A percentile compares a stretch with the other conserved stretches of the same genome.
These are phyloP conservation scores for Gossypium davidsonii DNA, from an alignment of 441 rosid genomes.

Conservation along the genomic window DNA sequence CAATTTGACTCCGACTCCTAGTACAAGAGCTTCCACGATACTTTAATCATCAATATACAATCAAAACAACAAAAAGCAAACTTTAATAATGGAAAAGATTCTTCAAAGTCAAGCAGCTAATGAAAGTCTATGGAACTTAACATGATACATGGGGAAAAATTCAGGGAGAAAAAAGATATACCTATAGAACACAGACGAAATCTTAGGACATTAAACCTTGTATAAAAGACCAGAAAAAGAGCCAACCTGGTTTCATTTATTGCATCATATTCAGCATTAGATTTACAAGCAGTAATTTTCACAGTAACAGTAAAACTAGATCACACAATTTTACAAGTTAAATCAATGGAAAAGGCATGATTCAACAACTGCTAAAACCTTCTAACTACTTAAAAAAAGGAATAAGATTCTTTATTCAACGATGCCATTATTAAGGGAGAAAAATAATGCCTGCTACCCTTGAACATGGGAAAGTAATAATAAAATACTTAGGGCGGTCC, in stretches of 20 bases:
- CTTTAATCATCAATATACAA: not conserved
- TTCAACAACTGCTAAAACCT: slow-evolving; percentile 14
- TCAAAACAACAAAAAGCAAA: not conserved
- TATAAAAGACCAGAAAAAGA: not conserved
- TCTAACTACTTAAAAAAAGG: not conserved
- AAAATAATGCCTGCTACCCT: not conserved
- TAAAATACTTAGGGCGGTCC: not conserved
- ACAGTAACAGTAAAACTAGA: not conserved
- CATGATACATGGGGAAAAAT: no score
- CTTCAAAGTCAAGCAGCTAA: not conserved
- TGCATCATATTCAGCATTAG: not conserved
- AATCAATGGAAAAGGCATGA: slow-evolving; percentile 8
- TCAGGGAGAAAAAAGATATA: not conserved
- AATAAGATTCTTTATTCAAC: not conserved
- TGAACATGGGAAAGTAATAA: not conserved
- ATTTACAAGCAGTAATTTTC: not conserved
- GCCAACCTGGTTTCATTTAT: not conserved
- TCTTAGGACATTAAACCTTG: not conserved
- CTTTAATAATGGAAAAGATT: not conserved
- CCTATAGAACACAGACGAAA: not conserved
- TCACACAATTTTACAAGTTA: not conserved
- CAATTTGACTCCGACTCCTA: no score
- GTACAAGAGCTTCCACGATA: no score
- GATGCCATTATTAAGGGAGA: not conserved
- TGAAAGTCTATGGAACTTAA: not conserved